phyloP scores from a whole-genome alignment of 176 grass and related monocot species.

The Poa pratensis region DNA sequence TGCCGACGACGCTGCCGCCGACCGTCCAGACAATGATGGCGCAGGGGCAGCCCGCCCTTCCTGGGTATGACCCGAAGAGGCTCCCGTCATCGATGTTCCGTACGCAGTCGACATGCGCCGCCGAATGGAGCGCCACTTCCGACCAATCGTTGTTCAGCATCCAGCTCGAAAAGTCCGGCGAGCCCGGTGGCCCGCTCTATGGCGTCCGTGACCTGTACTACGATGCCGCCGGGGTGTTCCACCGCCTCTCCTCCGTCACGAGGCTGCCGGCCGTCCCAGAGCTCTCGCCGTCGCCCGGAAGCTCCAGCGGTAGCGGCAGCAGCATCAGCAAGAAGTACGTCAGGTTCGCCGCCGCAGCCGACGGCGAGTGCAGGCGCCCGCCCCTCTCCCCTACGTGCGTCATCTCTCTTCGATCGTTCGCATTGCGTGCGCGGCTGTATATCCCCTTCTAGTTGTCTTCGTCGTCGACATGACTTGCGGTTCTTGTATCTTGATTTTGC shows the following conservation, averaged over 20 bases:
- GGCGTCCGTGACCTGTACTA: slow-evolving; percentile 39
- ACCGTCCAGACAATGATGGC: slow-evolving; percentile 36
- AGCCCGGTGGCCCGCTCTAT: background rate
- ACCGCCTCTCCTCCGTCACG: slow-evolving; percentile 4
- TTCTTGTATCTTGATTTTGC: background rate
- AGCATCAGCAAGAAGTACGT: slow-evolving; percentile 37
- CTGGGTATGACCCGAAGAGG: slow-evolving; percentile 33
- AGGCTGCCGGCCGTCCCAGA: background rate
- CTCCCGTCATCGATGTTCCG: slow-evolving; percentile 49
- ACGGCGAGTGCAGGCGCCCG: slow-evolving; percentile 17
- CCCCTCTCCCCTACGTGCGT: background rate
- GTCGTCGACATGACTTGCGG: background rate
- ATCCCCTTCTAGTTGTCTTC: background rate
- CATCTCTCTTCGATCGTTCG: background rate
- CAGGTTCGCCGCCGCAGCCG: slow-evolving; percentile 39
- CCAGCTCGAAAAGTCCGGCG: slow-evolving; percentile 28
- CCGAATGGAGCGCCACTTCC: slow-evolving; percentile 47
- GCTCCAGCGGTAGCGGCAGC: background rate
- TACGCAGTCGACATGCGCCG: slow-evolving; percentile 27
- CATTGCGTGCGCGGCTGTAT: background rate
- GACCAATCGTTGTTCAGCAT: slow-evolving; percentile 57
- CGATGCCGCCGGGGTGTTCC: slow-evolving; percentile 30
- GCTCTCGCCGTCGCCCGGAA: background rate
- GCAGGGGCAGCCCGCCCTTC: background rate
- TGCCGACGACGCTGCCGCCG: slow-evolving; percentile 4